Evolutionary conservation across 2,329 filamentous ascomycete species (phyloP), one percentile per base, ranked within the genome.

Genomic region (Hymenoscyphus fructigenus): DNA sequence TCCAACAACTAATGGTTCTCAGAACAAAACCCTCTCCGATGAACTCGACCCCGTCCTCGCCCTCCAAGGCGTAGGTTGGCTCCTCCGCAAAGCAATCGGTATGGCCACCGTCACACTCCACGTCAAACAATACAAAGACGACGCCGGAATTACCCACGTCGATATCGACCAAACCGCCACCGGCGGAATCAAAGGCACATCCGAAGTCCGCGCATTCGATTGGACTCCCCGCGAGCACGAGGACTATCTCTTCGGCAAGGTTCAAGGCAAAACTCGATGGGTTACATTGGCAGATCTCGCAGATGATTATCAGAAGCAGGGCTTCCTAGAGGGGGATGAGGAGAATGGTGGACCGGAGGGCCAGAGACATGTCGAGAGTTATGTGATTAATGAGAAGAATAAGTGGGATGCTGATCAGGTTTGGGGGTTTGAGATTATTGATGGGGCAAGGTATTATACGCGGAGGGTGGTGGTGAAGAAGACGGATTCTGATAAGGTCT

Each of bases 11-110:
- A 47, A 58, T 29, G 9, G 6, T 20, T 34, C 14, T 36, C 70
- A 88, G 86, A 88, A 90, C 78, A 85, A 87, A 75, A 77, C 78
- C 64, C 76, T 88, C 69, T 88, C 85, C 65, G 84, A 87, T 69
- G 77, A 83, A 66, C 78, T 83, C 34, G 85, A 89, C 62, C 74
- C 82, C 1, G 79, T 89, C 66, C 83, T 91, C 57, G 75, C 80
- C 55, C 79, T 88, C 75, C 84, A 87, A 81, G 83, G 83, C 56
- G 75, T 86, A 62, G 76, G 80, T 73, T 88, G 85, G 85, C 68
- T 86, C 53, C 82, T 79, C 17, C 86, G 87, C 72, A 88, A 84
- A 78, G 84, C 85, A 57, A 83, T 90, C 69, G 73, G 77, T 57
- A 74, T 84, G 56, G 87, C 87, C 12, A 88, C 83, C 36, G 77